Evolutionary conservation across 148 eudicot genomes (phyloP), one percentile per base, ranked within the genome.

Genomic region (Rhododendron simsii): DNA sequence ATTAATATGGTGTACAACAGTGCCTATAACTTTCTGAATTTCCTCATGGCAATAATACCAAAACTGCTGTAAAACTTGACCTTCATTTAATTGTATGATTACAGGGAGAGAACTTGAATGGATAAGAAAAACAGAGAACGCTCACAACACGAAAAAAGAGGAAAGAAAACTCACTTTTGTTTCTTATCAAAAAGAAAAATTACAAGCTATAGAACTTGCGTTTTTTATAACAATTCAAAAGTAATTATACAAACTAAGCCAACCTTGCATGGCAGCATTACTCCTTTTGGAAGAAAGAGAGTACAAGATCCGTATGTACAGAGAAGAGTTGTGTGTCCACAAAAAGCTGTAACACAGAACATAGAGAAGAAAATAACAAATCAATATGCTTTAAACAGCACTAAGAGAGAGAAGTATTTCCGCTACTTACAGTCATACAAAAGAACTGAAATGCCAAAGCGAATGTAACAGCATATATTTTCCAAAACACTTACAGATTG

Each of bases 241-340:
- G 45, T 11, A 81, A 67, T 76, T 23, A 71, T 78, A 83, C 84
- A 85, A 80, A 51, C 44, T 63, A 77, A 45, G 75, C 81, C 82
- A 81, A 83, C 81, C 87, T 83, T 86, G 81, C 47, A 61, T 61
- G 86, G 77, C 83, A 45, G 51, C 50, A 16, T 80, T 93, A 96
- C 85, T 95, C 98, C 90, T 95, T 95, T 91, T 96, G 99, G 89
- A 93, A 92, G 85, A 94, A 91, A 81, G 98, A 94, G 81, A 96
- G 96, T 80, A 92, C 95, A 83, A 95, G 94, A 91, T 96, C 99
- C n/a, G 99, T 96, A 90, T 93, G 99, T 86, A 95, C 99, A 80
- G 98, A 95, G 92, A 96, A 96, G 87, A 96, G 91, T 84, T 96
- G 99, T 53, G 99, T 95, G 85, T 95, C 96, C 87, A 93, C 87